Conservation (phyloP, 164 flowering plant genomes). For the Santalum album region DNA sequence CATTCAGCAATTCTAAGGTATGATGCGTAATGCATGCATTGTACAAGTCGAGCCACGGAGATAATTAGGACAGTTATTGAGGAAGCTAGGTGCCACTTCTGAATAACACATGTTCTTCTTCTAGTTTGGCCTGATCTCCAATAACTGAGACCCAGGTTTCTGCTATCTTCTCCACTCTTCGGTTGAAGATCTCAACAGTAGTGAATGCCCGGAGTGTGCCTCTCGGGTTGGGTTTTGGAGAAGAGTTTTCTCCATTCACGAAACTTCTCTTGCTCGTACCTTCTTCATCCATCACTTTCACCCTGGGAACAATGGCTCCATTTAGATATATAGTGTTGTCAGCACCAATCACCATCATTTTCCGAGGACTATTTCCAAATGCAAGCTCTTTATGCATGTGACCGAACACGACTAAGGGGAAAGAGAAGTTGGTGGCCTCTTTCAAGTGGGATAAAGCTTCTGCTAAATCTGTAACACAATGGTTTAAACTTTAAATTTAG, state of each 20-base stretch:
- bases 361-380: slow-evolving; percentile 46
- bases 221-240: slow-evolving; percentile 2
- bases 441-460: slow-evolving; percentile 53
- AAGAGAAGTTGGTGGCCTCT: slow-evolving; percentile 26
- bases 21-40: no score
- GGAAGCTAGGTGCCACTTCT: slow-evolving; percentile 5
- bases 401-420: slow-evolving; percentile 78
- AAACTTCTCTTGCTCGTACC: slow-evolving; percentile 13
- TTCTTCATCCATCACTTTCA: slow-evolving; percentile 22
- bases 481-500: not conserved
- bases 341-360: slow-evolving; percentile 55
- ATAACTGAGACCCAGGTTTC: slow-evolving; percentile 78
- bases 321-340: slow-evolving; percentile 61
- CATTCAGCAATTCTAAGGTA: no score
- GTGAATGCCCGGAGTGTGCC: slow-evolving; percentile 65
- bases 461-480: slow-evolving; percentile 58
- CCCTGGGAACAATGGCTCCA: slow-evolving; percentile 83
- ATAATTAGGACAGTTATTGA: no score
- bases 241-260: slow-evolving; percentile 6
- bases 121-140: slow-evolving; percentile 33
- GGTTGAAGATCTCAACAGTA: slow-evolving; percentile 45
- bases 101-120: slow-evolving; percentile 46
- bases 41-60: no score
- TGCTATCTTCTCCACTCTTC: slow-evolving; percentile 41
- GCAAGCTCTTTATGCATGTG: slow-evolving; percentile 92